Evolutionary conservation across 768 basidiomycete genomes (phyloP).

Genomic region (Lentinus brumalis): DNA sequence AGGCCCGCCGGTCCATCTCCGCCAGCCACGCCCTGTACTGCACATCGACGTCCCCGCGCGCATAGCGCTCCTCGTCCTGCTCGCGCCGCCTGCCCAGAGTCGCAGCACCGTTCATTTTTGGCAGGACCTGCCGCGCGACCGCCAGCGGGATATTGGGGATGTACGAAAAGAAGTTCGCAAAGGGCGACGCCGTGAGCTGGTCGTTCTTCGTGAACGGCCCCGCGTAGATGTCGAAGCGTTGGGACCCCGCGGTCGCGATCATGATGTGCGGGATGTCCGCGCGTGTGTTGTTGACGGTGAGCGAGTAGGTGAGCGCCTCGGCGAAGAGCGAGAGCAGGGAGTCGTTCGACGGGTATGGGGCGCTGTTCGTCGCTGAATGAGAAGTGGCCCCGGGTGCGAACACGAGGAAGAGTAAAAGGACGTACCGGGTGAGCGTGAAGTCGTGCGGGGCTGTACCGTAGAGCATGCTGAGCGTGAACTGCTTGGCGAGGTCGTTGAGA

Average conservation of each 20-base stretch:
- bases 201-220: constrained; percentile 82
- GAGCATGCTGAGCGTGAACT: constrained; percentile 61
- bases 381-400: no score
- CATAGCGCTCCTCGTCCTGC: constrained; percentile 43
- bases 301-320: constrained; percentile 56
- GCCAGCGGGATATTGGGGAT: no score
- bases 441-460: constrained; percentile 80
- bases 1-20: constrained; percentile 48
- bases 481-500: constrained; percentile 52
- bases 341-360: constrained; percentile 61
- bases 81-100: constrained; percentile 35
- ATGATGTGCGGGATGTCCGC: constrained; percentile 61
- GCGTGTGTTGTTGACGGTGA: constrained; percentile 65
- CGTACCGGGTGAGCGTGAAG: constrained; percentile 64
- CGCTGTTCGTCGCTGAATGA: constrained; percentile 35
- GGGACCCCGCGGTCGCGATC: constrained; percentile 62
- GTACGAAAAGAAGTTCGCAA: no score
- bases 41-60: constrained; percentile 50
- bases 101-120: constrained; percentile 51
- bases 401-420: background rate
- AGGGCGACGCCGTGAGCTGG: constrained; percentile 34
- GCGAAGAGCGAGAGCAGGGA: constrained; percentile 64
- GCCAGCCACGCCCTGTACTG: constrained; percentile 59
- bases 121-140: constrained; percentile 30
- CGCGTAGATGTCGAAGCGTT: constrained; percentile 66